Percentiles rank a stretch among this genome's conserved stretches.
phyloP scores from a whole-genome alignment of 768 basidiomycete species.

The Serendipita vermifera region DNA sequence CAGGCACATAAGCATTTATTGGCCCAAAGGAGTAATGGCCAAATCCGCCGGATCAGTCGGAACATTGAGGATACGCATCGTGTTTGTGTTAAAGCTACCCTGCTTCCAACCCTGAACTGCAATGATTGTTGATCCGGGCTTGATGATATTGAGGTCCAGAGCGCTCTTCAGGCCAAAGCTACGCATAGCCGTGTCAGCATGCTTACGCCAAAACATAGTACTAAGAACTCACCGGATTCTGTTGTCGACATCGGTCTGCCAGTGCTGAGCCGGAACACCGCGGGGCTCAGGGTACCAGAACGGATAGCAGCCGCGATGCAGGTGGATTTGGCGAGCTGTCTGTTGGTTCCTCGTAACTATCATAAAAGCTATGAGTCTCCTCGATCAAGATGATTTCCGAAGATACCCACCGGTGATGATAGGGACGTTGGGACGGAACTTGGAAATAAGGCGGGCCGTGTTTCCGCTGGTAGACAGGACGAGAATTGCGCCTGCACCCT shows the following conservation, averaged over 20 bases:
- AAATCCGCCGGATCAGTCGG: slow-evolving; percentile 72
- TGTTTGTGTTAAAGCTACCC: slow-evolving; percentile 92
- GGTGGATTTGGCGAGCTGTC: slow-evolving; percentile 90
- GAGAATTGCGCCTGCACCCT: slow-evolving; percentile 86
- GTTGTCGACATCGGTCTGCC: slow-evolving; percentile 96
- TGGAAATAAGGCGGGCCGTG: slow-evolving; percentile 89
- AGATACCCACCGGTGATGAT: slow-evolving; percentile 73
- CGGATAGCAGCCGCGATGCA: slow-evolving; percentile 93
- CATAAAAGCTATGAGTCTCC: background rate
- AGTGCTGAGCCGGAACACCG: slow-evolving; percentile 74
- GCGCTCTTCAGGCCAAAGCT: slow-evolving; percentile 73
- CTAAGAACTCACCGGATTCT: slow-evolving; percentile 46
- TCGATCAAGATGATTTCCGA: background rate
- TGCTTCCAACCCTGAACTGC: slow-evolving; percentile 99
- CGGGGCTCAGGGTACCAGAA: slow-evolving; percentile 96
- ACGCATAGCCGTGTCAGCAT: slow-evolving; percentile 15
- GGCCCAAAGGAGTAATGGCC: slow-evolving; percentile 53
- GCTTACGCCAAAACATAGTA: background rate
- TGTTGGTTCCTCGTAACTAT: slow-evolving; percentile 90
- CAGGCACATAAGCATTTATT: too few species aligned
- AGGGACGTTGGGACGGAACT: slow-evolving; percentile 86
- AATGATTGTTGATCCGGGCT: slow-evolving; percentile 75
- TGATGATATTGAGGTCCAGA: slow-evolving; percentile 71
- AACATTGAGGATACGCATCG: slow-evolving; percentile 68
- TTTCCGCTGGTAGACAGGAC: slow-evolving; percentile 95